Conservation (phyloP, 805 yeast genomes). For the Candida khao-thaluensis region DNA sequence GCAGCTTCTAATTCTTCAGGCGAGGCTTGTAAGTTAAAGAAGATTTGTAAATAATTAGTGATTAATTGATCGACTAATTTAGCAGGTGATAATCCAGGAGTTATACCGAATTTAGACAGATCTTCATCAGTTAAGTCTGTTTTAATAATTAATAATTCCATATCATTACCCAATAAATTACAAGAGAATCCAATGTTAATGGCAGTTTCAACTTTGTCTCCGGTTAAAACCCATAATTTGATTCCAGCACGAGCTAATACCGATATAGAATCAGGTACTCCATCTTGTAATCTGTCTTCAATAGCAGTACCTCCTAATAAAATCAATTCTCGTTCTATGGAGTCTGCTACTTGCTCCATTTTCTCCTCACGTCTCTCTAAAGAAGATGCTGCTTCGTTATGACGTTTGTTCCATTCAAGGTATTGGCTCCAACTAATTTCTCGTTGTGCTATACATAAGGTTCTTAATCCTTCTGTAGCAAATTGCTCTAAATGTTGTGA, state of each 20-base stretch:
- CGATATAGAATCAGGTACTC: conserved; percentile 80
- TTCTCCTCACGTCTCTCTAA: conserved; percentile 62
- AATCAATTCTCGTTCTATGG: conserved; percentile 63
- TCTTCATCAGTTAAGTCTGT: conserved; percentile 30
- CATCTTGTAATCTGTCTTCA: conserved; percentile 81
- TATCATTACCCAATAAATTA: conserved; percentile 69
- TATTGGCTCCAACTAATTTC: conserved; percentile 64
- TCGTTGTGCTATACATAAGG: conserved; percentile 74
- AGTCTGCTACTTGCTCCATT: conserved; percentile 73
- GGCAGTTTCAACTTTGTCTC: conserved; percentile 89
- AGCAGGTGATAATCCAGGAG: conserved; percentile 24
- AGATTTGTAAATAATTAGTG: conserved; percentile 50
- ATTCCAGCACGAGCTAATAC: conserved; percentile 73
- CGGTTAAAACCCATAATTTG: conserved; percentile 82
- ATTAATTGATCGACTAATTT: conserved; percentile 48
- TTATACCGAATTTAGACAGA: conserved; percentile 19
- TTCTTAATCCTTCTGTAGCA: conserved; percentile 82
- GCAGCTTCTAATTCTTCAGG: conserved; percentile 55
- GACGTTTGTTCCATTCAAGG: conserved; percentile 59
- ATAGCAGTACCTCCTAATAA: conserved; percentile 84
- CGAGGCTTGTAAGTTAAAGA: conserved; percentile 60
- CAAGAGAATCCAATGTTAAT: conserved; percentile 86
- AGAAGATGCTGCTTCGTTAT: conserved; percentile 65
- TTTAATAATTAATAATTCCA: conserved; percentile 67
- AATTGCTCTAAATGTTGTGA: conserved; percentile 73